Conservation (phyloP, 2,329 filamentous ascomycete species). For the Coniochaeta sp. region DNA sequence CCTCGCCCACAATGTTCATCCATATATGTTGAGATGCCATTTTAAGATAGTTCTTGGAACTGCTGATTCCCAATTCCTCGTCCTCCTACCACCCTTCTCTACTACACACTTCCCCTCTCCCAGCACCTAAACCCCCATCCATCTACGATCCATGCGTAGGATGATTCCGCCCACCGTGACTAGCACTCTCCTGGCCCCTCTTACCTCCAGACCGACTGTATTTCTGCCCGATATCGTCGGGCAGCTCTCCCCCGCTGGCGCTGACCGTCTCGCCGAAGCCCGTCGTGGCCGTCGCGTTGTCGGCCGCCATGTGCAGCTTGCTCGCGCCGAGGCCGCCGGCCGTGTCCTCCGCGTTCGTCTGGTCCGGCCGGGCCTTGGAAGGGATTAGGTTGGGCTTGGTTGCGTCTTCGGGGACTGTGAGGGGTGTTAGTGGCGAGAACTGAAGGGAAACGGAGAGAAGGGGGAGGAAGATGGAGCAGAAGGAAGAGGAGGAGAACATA, state of each 20-base stretch:
- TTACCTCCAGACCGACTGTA: slow-evolving; percentile 13
- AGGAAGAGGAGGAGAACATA: background rate
- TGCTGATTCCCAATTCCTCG: no score
- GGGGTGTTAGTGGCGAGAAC: no score
- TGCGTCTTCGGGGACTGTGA: slow-evolving; percentile 13
- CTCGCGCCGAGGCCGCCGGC: slow-evolving; percentile 7
- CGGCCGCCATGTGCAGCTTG: slow-evolving; percentile 3
- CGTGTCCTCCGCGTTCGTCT: slow-evolving; percentile 1
- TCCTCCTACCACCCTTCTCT: no score
- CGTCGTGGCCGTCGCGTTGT: slow-evolving; percentile 7
- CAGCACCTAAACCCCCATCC: no score
- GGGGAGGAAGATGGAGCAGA: background rate
- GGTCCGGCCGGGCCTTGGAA: slow-evolving; percentile 6
- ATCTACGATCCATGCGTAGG: background rate
- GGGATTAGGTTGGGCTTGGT: slow-evolving; percentile 13
- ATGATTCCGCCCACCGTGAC: slow-evolving; percentile 8
- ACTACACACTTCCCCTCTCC: no score
- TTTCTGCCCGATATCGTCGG: slow-evolving; percentile 12
- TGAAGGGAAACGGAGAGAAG: background rate
- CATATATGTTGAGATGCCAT: no score
- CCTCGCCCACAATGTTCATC: no score
- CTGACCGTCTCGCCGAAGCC: slow-evolving; percentile 9
- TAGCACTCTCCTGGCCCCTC: slow-evolving; percentile 17
- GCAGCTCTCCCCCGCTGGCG: slow-evolving; percentile 11
- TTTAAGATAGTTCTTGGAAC: no score